Evolutionary conservation across 495 filamentous ascomycete species (phyloP).

Genomic region (Apiosordaria backusii): DNA sequence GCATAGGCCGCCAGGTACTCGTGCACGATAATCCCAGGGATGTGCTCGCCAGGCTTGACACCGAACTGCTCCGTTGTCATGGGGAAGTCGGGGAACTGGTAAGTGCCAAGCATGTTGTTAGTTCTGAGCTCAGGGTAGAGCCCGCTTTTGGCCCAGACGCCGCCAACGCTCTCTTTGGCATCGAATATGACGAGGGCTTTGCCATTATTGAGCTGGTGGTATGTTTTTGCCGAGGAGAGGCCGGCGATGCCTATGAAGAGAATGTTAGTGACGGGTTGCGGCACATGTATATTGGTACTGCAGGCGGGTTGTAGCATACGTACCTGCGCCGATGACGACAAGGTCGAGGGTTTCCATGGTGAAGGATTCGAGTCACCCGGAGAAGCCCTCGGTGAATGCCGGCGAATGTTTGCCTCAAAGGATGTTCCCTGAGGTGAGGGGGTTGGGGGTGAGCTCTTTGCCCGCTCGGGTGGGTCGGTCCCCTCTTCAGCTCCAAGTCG

Average conservation of each 20-base stretch:
- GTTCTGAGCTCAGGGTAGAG: slow-evolving; percentile 66
- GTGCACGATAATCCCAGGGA: slow-evolving; percentile 63
- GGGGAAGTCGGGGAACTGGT: slow-evolving; percentile 70
- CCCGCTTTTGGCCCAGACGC: slow-evolving; percentile 63
- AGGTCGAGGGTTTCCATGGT: slow-evolving; percentile 43
- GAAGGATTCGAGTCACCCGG: neutral
- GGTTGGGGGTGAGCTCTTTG: neutral
- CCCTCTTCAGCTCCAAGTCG: neutral
- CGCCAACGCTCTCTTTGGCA: slow-evolving; percentile 51
- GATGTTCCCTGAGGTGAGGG: neutral
- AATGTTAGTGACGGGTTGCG: neutral
- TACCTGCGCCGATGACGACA: slow-evolving; percentile 47
- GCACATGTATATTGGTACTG: neutral
- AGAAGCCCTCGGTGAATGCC: neutral
- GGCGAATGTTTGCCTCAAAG: neutral
- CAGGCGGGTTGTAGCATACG: slow-evolving; percentile 16
- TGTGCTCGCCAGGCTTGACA: slow-evolving; percentile 60
- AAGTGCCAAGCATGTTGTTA: slow-evolving; percentile 59
- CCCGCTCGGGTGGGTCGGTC: neutral
- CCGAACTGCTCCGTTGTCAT: slow-evolving; percentile 60
- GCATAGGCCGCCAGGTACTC: slow-evolving; percentile 64
- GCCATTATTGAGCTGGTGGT: slow-evolving; percentile 39
- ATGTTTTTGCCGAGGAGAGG: slow-evolving; percentile 41
- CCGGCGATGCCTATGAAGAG: slow-evolving; percentile 38
- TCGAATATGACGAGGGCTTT: slow-evolving; percentile 40